These are phyloP conservation scores for Ceratocystis destructans DNA, from an alignment of 2,329 filamentous ascomycete genomes.

Conservation along the genomic window DNA sequence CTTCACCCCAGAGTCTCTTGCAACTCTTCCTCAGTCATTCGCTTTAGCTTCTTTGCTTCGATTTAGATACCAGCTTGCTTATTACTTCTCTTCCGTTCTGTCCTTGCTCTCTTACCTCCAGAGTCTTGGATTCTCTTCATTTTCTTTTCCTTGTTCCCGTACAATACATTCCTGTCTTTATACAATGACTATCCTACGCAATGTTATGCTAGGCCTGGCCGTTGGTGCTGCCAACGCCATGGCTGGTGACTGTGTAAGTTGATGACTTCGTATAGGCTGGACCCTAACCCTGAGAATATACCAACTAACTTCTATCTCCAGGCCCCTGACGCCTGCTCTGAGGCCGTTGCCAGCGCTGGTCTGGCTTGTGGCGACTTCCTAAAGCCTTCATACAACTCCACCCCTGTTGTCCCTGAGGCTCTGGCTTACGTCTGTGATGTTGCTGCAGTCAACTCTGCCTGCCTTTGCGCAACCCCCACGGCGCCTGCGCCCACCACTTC, in stretches of 20 bases:
- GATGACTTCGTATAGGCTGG: not conserved
- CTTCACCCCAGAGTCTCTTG: not conserved
- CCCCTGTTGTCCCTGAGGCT: slow-evolving; percentile 24
- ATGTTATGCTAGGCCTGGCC: slow-evolving; percentile 12
- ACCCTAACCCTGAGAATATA: not conserved
- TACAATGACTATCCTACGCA: slow-evolving; percentile 15
- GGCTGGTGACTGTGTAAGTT: slow-evolving; percentile 14
- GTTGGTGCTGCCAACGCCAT: slow-evolving; percentile 2
- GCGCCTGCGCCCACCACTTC: not conserved
- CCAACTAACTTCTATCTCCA: not conserved
- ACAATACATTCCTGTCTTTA: not conserved
- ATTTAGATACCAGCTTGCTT: not conserved
- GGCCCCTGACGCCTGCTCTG: slow-evolving; percentile 12
- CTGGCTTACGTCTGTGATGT: slow-evolving; percentile 26
- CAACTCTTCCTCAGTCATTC: slow-evolving; percentile 1
- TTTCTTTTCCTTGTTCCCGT: not conserved
- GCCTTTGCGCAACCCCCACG: slow-evolving; percentile 48
- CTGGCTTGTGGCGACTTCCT: slow-evolving; percentile 24
- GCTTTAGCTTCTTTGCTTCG: not conserved
- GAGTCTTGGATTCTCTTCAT: not conserved
- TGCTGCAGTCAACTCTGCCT: slow-evolving; percentile 45
- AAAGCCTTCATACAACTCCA: slow-evolving; percentile 19
- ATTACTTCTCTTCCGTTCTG: not conserved
- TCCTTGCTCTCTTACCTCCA: not conserved
- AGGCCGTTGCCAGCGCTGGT: slow-evolving; percentile 25